Conservation (phyloP, 225 moss, liverwort and hornwort species). For the Takakia lepidozioides region DNA sequence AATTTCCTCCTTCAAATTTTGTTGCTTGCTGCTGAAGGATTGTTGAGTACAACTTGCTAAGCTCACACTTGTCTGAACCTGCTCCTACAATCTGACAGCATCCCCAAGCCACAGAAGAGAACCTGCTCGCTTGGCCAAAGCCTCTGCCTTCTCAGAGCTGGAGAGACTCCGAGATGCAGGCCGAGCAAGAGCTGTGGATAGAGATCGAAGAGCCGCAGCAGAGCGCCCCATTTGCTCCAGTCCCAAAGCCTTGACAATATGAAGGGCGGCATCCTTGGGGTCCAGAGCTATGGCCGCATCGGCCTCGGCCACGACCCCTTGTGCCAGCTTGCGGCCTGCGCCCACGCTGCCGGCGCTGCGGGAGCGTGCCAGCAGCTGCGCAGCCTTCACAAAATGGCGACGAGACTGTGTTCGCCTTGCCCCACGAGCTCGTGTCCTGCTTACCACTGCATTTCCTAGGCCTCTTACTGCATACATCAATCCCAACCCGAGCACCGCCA, state of each 20-base stretch:
- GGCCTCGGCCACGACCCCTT: slow-evolving; percentile 32
- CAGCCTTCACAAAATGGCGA: slow-evolving; percentile 52
- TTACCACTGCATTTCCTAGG: not conserved
- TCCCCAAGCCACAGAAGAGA: too few species aligned
- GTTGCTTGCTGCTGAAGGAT: too few species aligned
- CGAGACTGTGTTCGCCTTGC: slow-evolving; percentile 19
- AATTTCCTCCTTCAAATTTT: too few species aligned
- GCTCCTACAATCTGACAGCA: too few species aligned
- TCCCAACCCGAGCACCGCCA: slow-evolving; percentile 2
- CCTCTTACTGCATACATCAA: slow-evolving; percentile 1
- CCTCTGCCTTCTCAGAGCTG: slow-evolving; percentile 32
- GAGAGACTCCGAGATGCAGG: slow-evolving; percentile 11
- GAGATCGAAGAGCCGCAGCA: slow-evolving; percentile 30
- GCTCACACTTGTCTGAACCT: too few species aligned
- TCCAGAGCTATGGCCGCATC: slow-evolving; percentile 34
- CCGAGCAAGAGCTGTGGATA: slow-evolving; percentile 25
- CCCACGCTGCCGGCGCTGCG: slow-evolving; percentile 12
- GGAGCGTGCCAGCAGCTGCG: slow-evolving; percentile 21
- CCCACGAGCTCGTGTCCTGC: slow-evolving; percentile 2
- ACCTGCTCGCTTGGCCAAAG: slow-evolving; percentile 27
- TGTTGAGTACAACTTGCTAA: too few species aligned
- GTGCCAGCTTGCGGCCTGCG: slow-evolving; percentile 17
- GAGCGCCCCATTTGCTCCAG: slow-evolving; percentile 28
- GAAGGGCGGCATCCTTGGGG: slow-evolving; percentile 37
- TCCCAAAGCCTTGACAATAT: slow-evolving; percentile 45